Evolutionary conservation across 2,329 filamentous ascomycete species (phyloP), one percentile per base, ranked within the genome.

Genomic region (Fusarium sp.): DNA sequence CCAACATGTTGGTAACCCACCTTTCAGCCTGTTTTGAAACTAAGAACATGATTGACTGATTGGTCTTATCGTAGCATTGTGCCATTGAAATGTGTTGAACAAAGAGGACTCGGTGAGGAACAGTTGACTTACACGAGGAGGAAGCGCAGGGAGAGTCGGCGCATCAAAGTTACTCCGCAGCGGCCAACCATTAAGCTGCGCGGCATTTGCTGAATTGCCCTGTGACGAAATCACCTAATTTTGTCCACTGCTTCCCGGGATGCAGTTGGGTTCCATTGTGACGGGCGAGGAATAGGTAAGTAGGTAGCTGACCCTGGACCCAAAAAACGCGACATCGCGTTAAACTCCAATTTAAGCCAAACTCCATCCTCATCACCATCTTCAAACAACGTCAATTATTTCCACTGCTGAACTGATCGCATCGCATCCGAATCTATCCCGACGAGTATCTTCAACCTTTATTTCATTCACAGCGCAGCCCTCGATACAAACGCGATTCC

Each of bases 291-390:
- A 50, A 33, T 26, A n/a, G n/a, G n/a, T n/a, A n/a, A n/a, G n/a
- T n/a, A n/a, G n/a, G n/a, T n/a, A 39, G 69, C 66, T 72, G 66
- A 44, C 58, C 67, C 59, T 51, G 53, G 58, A 51, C 55, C 71
- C 71, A 48, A 74, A 72, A 74, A 73, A 73, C 71, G 71, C 71
- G 71, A 74, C 71, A 53, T 68, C 71, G 71, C 71, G 71, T 73
- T 59, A 68, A 68, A 57, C 63, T 73, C 50, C 57, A 64, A 71
- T 64, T 69, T 69, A 65, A 70, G 59, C 50, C 57, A 57, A 63
- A 47, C 60, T 61, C 31, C 48, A 68, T 68, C 56, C 64, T 61
- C 57, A 57, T 47, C 62, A 61, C 39, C 68, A 63, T 59, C 30
- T 45, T 65, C 58, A 30, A 42, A 58, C 53, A 60, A 59, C 64